Percentiles rank a stretch among this genome's conserved stretches.
phyloP scores from a whole-genome alignment of 1,139 yeast species.

The Debaryomyces psychrophilus region DNA sequence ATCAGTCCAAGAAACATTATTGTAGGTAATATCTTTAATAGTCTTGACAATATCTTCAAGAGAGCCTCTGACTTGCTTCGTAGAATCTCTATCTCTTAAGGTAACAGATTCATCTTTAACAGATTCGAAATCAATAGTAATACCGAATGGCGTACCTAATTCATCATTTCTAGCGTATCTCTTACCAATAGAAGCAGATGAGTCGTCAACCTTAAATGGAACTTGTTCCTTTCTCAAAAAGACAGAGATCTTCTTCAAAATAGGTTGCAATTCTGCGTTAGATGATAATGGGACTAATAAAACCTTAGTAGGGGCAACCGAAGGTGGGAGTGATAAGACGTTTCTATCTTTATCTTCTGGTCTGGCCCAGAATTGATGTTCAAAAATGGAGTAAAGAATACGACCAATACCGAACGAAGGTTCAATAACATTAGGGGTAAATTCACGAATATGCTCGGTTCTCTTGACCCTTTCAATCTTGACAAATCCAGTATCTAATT shows the following conservation, averaged over 20 bases:
- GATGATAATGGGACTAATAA: conserved; percentile 91
- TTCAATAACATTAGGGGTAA: conserved; percentile 95
- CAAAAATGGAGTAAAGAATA: conserved; percentile 88
- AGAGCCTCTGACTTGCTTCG: conserved; percentile 95
- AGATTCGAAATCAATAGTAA: conserved; percentile 96
- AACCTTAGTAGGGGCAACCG: conserved; percentile 97
- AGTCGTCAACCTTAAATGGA: conserved; percentile 96
- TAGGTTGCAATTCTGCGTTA: conserved; percentile 78
- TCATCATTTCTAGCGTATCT: conserved; percentile 99
- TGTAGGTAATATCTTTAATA: conserved; percentile 73
- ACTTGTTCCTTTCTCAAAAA: conserved; percentile 78
- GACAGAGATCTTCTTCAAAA: conserved; percentile 68
- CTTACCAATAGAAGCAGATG: conserved; percentile 97
- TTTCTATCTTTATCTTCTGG: conserved; percentile 91
- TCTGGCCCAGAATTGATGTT: conserved; percentile 95
- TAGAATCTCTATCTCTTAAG: conserved; percentile 96
- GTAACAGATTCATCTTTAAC: conserved; percentile 89
- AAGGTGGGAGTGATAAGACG: conserved; percentile 90
- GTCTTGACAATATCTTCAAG: conserved; percentile 78
- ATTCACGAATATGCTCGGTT: conserved; percentile 92
- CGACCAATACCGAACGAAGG: conserved; percentile 99
- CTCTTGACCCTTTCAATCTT: conserved; percentile 76
- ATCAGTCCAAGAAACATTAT: conserved; percentile 78
- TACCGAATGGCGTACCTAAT: conserved; percentile 98
- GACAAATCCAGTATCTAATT: conserved; percentile 72